Evolutionary conservation across 441 rosid genomes (phyloP).

Genomic region (Macaranga tanarius): DNA sequence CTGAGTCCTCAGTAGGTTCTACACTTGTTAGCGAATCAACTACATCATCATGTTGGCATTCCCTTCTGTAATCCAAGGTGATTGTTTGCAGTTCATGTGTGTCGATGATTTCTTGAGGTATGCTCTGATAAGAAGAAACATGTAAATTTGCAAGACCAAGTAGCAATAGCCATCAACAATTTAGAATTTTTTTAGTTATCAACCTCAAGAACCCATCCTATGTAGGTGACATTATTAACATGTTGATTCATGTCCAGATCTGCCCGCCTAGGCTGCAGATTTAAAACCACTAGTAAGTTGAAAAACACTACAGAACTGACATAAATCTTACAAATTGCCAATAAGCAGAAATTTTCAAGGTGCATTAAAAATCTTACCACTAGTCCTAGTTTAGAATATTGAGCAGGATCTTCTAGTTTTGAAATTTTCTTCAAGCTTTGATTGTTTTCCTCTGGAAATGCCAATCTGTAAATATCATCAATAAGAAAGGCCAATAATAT

Average conservation of each 20-base stretch:
- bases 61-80: constrained; percentile 80
- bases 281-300: constrained; percentile 16
- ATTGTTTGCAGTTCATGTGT: constrained; percentile 86
- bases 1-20: constrained; percentile 33
- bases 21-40: constrained; percentile 83
- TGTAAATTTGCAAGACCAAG: neutral
- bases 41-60: constrained; percentile 84
- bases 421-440: constrained; percentile 71
- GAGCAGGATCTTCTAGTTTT: constrained; percentile 72
- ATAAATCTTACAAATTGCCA: neutral
- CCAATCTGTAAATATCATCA: constrained; percentile 46
- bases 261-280: constrained; percentile 83
- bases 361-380: constrained; percentile 44
- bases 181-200: constrained; percentile 22
- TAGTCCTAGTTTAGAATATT: constrained; percentile 72
- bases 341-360: neutral
- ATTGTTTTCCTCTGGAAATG: constrained; percentile 81
- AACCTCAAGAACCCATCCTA: constrained; percentile 98
- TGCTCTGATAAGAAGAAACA: constrained; percentile 58
- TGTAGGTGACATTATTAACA: constrained; percentile 85
- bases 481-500: neutral
- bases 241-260: constrained; percentile 99
- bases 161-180: constrained; percentile 5
- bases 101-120: constrained; percentile 85
- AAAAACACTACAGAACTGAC: neutral